These are phyloP conservation scores for Talaromyces thailandensis DNA, from an alignment of 495 filamentous ascomycete species.

Conservation along the genomic window DNA sequence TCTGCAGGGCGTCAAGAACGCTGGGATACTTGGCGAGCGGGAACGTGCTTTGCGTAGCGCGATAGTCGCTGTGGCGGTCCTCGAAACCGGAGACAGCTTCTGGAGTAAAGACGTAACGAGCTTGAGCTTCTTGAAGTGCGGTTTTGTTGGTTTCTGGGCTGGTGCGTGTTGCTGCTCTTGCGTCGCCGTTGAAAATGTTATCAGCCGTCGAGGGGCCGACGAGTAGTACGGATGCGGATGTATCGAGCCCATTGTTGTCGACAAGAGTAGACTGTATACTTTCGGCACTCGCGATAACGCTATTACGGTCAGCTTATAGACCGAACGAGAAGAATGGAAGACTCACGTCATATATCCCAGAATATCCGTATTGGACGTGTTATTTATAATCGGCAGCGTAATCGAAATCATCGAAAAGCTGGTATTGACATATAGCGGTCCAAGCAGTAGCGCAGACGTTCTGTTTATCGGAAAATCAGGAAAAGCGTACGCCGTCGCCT, in stretches of 20 bases:
- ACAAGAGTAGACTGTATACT: slow-evolving; percentile 48
- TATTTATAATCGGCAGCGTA: slow-evolving; percentile 64
- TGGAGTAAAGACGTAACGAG: slow-evolving; percentile 36
- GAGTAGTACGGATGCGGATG: slow-evolving; percentile 57
- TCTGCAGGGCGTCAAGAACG: slow-evolving; percentile 43
- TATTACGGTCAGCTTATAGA: slow-evolving; percentile 18
- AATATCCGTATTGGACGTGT: slow-evolving; percentile 44
- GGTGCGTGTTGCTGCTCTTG: slow-evolving; percentile 16
- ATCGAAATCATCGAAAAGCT: slow-evolving; percentile 71
- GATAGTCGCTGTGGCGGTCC: slow-evolving; percentile 39
- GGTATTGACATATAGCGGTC: slow-evolving; percentile 58
- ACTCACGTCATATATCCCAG: slow-evolving; percentile 58
- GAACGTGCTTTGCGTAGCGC: slow-evolving; percentile 44
- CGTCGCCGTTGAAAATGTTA: slow-evolving; percentile 49
- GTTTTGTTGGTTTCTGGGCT: slow-evolving; percentile 9
- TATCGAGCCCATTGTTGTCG: slow-evolving; percentile 58
- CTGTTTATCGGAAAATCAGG: slow-evolving; percentile 41
- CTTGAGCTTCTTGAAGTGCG: slow-evolving; percentile 15
- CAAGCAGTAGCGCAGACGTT: slow-evolving; percentile 50
- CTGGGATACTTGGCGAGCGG: slow-evolving; percentile 46
- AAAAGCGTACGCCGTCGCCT: slow-evolving; percentile 23
- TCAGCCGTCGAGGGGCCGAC: slow-evolving; percentile 53
- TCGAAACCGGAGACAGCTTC: slow-evolving; percentile 17
- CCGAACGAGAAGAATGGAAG: background rate
- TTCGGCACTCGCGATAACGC: slow-evolving; percentile 54